Base-by-base conservation (phyloP, 1,139 yeast genomes). In the Zygotorulaspora mrakii region DNA sequence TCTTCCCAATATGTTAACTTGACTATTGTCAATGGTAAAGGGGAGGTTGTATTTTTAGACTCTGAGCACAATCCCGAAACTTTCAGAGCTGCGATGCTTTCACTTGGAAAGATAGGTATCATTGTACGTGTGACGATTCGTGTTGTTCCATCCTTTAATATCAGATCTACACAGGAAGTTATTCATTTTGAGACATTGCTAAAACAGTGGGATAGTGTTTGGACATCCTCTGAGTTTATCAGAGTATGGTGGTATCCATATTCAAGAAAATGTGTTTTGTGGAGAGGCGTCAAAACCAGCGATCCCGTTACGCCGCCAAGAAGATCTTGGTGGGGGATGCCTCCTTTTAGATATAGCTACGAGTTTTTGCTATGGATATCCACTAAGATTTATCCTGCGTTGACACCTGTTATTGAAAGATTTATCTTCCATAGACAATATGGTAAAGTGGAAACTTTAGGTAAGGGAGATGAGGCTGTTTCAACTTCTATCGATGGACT, bases 221-320 rank as follows among this genome's bases (percentile, higher is more conserved):
- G 97, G 96, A 77, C 86, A 6, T 80, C 86, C 39, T 75, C 89
- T n/a, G 98, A 91, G 65, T 91, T 80, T 55, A 82, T 87, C 32
- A 76, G 97, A 49, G 77, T 88, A 36, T 91, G 97, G 97, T 91
- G 98, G 97, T 91, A 85, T 64, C 98, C 98, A 1, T 91, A 91
- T 62, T 74, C 94, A 16, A 77, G 77, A 40, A 82, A 82, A 54
- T 86, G 95, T 67, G 80, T 88, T 24, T 68, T 88, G 37, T 91
- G 97, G 96, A 77, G 94, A 57, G 97, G 95, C 21, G 70, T 77
- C 31, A 86, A 86, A 59, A 65, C 74, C 14, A 68, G 68, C 18
- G 85, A 82, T 31, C 75, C 82, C 1, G 66, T 79, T 33, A 73
- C 84, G n/a, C 71, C 66, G 2, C 87, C 91, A 28, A 71, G 86